These are phyloP conservation scores for Candida koratica DNA, from an alignment of 805 yeast species.

Conservation along the genomic window DNA sequence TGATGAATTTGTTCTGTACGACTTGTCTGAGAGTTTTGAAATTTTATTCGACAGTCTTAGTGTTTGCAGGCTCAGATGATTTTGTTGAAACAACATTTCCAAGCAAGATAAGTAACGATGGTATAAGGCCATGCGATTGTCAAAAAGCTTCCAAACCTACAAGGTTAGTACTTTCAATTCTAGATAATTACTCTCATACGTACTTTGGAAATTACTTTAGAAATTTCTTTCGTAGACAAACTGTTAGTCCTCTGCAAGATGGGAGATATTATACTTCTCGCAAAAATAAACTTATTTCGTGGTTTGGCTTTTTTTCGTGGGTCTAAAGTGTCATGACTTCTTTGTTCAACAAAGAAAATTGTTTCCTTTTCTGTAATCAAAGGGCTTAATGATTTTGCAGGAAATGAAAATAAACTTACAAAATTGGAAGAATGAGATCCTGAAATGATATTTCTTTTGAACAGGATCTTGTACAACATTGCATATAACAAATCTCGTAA, in stretches of 20 bases:
- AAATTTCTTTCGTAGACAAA: conserved; percentile 7
- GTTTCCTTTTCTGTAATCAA: neutral
- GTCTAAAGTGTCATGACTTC: conserved; percentile 1
- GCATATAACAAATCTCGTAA: too few species aligned
- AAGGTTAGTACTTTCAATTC: conserved; percentile 14
- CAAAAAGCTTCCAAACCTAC: conserved; percentile 19
- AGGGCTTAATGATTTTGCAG: conserved; percentile 2
- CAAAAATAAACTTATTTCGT: conserved; percentile 21
- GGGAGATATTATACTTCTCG: conserved; percentile 17
- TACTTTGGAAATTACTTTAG: neutral
- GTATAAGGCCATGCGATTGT: neutral
- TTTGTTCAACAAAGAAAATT: neutral
- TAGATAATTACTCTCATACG: too few species aligned
- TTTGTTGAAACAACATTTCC: neutral
- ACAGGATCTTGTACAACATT: neutral
- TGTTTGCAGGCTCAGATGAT: neutral
- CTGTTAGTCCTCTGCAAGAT: conserved; percentile 10
- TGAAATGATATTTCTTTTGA: neutral
- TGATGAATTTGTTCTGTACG: neutral
- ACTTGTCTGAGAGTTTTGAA: neutral
- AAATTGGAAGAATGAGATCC: too few species aligned
- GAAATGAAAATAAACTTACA: neutral
- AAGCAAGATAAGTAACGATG: neutral
- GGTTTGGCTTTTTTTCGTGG: conserved; percentile 11
- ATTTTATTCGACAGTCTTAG: neutral